Percentiles rank a stretch among this genome's conserved stretches.
These are phyloP conservation scores for Suillus subluteus DNA, from an alignment of 768 basidiomycete species.

Conservation along the genomic window DNA sequence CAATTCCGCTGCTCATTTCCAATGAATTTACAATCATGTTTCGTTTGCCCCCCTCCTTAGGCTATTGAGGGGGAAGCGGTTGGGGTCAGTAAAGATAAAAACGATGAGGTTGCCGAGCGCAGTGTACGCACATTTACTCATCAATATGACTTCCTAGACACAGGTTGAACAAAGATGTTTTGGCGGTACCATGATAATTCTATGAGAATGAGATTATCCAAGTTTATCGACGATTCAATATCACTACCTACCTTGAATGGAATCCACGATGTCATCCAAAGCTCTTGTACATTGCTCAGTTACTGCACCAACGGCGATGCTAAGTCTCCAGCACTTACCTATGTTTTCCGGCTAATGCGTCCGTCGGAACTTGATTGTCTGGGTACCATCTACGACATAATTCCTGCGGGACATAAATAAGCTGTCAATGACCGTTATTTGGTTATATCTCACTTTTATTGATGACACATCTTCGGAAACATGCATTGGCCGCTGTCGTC, in stretches of 20 bases:
- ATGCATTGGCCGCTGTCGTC: not conserved
- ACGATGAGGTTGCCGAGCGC: too few species aligned
- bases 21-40: too few species aligned
- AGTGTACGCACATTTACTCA: not conserved
- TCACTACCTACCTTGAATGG: conserved; percentile 61
- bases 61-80: too few species aligned
- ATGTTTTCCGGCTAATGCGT: conserved; percentile 49
- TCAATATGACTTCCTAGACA: not conserved
- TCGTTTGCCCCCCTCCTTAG: too few species aligned
- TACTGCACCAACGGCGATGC: not conserved
- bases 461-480: conserved; percentile 72
- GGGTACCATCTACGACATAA: conserved; percentile 76
- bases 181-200: conserved; percentile 82
- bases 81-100: too few species aligned
- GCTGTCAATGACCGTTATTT: not conserved
- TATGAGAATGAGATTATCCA: conserved; percentile 30
- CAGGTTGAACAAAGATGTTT: conserved; percentile 56
- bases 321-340: conserved; percentile 44
- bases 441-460: conserved; percentile 57
- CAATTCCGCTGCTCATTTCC: too few species aligned
- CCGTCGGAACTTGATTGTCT: conserved; percentile 22
- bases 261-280: conserved; percentile 77
- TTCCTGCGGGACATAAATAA: conserved; percentile 50
- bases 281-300: conserved; percentile 52
- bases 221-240: conserved; percentile 1